Evolutionary conservation across 345 rosid species (phyloP).

Genomic region (Salix viminalis): DNA sequence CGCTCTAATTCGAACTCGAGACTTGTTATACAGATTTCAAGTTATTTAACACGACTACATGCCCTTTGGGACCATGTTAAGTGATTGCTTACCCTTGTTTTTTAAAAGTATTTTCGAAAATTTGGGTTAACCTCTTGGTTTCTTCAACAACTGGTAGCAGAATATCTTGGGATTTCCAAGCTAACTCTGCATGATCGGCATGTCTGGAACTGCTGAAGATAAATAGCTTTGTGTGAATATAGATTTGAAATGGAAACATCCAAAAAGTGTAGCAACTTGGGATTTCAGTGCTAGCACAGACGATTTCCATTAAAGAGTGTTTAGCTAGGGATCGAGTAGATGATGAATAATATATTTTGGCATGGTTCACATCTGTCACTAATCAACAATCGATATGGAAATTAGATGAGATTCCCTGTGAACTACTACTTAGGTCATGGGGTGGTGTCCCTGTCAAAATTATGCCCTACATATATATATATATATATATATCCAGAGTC

Average conservation of each 20-base stretch:
- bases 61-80: too few relatives aligned
- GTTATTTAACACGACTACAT: too few relatives aligned
- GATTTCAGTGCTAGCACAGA: too few relatives aligned
- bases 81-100: fast-evolving
- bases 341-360: background rate
- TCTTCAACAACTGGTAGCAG: too few relatives aligned
- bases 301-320: too few relatives aligned
- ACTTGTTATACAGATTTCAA: too few relatives aligned
- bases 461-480: background rate
- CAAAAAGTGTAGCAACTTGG: too few relatives aligned
- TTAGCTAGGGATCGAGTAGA: too few relatives aligned
- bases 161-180: too few relatives aligned
- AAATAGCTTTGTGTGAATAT: background rate
- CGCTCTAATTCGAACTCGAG: too few relatives aligned
- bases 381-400: background rate
- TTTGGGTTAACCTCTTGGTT: too few relatives aligned
- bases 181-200: background rate
- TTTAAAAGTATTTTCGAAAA: too few relatives aligned
- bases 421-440: background rate
- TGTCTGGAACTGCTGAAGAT: background rate
- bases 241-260: background rate
- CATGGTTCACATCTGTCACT: background rate
- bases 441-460: background rate
- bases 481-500: background rate
- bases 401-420: background rate